Evolutionary conservation across 192 early-diverging fungal genomes (phyloP).

Genomic region (Radiomyces spectabilis): DNA sequence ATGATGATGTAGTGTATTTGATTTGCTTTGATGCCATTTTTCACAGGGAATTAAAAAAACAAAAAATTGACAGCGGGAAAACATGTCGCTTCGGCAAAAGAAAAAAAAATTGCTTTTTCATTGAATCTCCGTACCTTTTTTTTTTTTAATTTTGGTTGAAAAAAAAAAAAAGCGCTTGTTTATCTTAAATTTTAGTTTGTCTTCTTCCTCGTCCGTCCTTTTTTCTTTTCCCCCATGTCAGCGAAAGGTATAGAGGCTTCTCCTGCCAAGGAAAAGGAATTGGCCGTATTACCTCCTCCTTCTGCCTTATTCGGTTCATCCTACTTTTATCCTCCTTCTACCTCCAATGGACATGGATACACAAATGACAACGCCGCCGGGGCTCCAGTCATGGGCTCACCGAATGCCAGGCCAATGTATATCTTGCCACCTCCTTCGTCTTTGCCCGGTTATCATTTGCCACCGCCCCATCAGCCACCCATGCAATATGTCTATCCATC

Average conservation of each 20-base stretch:
- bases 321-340: not conserved
- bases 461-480: not conserved
- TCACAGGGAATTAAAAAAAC: no score
- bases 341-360: not conserved
- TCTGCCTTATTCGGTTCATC: not conserved
- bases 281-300: conserved; percentile 1
- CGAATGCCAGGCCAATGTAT: conserved; percentile 4
- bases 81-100: not conserved
- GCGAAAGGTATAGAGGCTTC: not conserved
- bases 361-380: not conserved
- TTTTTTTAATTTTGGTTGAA: not conserved
- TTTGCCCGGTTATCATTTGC: conserved; percentile 1
- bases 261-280: not conserved
- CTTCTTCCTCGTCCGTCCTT: not conserved
- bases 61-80: no score
- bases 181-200: not conserved
- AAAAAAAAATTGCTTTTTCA: not conserved
- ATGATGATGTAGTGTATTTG: no score
- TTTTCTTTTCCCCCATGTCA: not conserved
- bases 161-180: not conserved
- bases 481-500: not conserved
- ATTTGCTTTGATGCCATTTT: no score
- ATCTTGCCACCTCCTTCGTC: conserved; percentile 16
- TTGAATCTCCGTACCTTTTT: not conserved
- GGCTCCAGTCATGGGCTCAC: not conserved